Evolutionary conservation across 176 grass and related monocot species (phyloP), one percentile per base, ranked within the genome.

Genomic region (Hsuehochloa calcarea): DNA sequence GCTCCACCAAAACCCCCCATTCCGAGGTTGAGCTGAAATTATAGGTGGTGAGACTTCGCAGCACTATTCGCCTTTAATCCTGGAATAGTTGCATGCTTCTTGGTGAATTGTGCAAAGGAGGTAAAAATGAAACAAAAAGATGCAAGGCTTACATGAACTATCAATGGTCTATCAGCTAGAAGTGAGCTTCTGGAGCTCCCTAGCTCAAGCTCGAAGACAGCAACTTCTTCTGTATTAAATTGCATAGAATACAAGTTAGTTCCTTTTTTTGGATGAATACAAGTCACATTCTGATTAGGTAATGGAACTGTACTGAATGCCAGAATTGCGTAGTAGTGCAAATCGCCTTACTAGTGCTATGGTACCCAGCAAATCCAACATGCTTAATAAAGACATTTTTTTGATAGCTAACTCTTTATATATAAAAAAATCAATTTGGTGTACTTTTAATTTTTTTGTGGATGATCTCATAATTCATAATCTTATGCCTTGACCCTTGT

Each of bases 221-320:
- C 81, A 98, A 80, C 41, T 89, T 90, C 82, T 84, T 93, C 96
- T 98, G 86, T 85, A 85, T 84, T 31, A 93, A 88, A 81, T 59
- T 73, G 62, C 75, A 74, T 56, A 66, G n/a, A 43, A 62, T 35
- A 65, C 27, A 63, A 43, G 20, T 90, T 54, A 94, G 63, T 61
- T 79, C 37, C 34, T 74, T 72, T 85, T 85, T 78, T 70, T 25
- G 71, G 45, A 87, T 59, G 13, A 85, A 68, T 5, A 79, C 5
- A 44, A 56, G 38, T 63, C 5, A 44, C 22, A 41, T 69, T 79
- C 63, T 83, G 31, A 29, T 78, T 73, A 66, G 47, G 44, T 79
- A 19, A 72, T 47, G 16, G 0, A 79, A 35, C 49, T 61, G 14
- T 63, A 80, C 23, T 72, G 37, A 68, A 84, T 44, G 29, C 50